A percentile compares a stretch with the other conserved stretches of the same genome.
Evolutionary conservation across 768 basidiomycete species (phyloP).

Genomic region (Pulveroboletus sp.): DNA sequence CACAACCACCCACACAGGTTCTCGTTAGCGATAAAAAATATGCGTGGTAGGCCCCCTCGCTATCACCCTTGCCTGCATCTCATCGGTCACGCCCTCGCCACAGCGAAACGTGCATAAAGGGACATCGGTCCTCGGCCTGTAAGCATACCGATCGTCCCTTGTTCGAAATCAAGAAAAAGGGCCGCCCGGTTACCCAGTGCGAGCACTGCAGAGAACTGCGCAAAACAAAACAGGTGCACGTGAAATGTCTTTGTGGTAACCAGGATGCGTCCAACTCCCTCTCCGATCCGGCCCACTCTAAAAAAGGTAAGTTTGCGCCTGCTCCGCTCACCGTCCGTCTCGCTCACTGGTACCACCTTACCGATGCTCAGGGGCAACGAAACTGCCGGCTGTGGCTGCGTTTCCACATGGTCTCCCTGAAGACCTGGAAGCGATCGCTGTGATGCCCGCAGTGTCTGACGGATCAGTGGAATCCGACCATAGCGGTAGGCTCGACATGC

Average conservation of each 20-base stretch:
- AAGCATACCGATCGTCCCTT: slow-evolving; percentile 85
- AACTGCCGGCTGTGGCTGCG: slow-evolving; percentile 68
- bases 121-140: slow-evolving; percentile 87
- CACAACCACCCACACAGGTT: slow-evolving; percentile 41
- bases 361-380: slow-evolving; percentile 45
- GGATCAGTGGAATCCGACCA: slow-evolving; percentile 60
- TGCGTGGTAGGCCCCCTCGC: slow-evolving; percentile 59
- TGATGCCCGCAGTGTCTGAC: slow-evolving; percentile 40
- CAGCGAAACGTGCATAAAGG: slow-evolving; percentile 93
- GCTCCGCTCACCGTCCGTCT: background rate
- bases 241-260: slow-evolving; percentile 40
- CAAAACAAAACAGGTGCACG: slow-evolving; percentile 46
- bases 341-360: slow-evolving; percentile 41
- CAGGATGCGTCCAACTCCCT: slow-evolving; percentile 30
- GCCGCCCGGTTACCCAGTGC: slow-evolving; percentile 56
- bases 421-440: slow-evolving; percentile 55
- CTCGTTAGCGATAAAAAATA: slow-evolving; percentile 77
- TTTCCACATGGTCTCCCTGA: slow-evolving; percentile 77
- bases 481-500: slow-evolving; percentile 59
- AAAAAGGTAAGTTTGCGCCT: slow-evolving; percentile 58
- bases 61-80: slow-evolving; percentile 1
- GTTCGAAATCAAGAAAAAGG: slow-evolving; percentile 76
- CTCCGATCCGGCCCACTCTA: slow-evolving; percentile 34
- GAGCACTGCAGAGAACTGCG: slow-evolving; percentile 45
- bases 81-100: background rate